These are phyloP conservation scores for Thermothielavioides terrestris DNA, from an alignment of 495 filamentous ascomycete genomes.

Conservation along the genomic window DNA sequence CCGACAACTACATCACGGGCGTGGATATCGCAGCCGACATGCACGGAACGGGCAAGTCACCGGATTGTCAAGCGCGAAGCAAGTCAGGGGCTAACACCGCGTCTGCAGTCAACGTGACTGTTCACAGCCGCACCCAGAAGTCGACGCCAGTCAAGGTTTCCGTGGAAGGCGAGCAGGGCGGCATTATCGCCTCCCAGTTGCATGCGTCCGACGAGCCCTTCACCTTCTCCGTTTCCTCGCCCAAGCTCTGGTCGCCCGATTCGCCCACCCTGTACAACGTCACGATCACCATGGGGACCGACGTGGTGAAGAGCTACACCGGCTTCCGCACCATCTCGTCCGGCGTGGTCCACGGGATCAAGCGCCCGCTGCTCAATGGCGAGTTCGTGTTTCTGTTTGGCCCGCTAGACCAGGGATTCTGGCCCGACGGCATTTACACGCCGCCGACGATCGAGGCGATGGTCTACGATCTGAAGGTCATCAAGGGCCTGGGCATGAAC, in stretches of 20 bases:
- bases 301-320: constrained; percentile 50
- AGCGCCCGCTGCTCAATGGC: constrained; percentile 53
- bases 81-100: constrained; percentile 2
- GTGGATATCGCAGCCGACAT: constrained; percentile 51
- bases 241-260: constrained; percentile 52
- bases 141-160: constrained; percentile 35
- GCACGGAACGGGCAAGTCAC: constrained; percentile 47
- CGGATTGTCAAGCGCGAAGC: not conserved
- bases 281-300: constrained; percentile 45
- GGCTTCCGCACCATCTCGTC: constrained; percentile 57
- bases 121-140: constrained; percentile 28
- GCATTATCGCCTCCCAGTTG: constrained; percentile 18
- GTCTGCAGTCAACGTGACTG: constrained; percentile 42
- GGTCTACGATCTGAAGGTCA: constrained; percentile 51
- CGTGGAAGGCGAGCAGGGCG: constrained; percentile 31
- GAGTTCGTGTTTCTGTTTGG: constrained; percentile 58
- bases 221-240: constrained; percentile 41
- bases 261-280: constrained; percentile 56
- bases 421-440: constrained; percentile 58
- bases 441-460: constrained; percentile 56
- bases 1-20: constrained; percentile 44
- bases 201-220: constrained; percentile 41
- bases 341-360: constrained; percentile 47
- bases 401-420: constrained; percentile 60
- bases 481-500: constrained; percentile 58